These are phyloP conservation scores for Eucalyptus sp. DNA, from an alignment of 345 rosid species.

Conservation along the genomic window DNA sequence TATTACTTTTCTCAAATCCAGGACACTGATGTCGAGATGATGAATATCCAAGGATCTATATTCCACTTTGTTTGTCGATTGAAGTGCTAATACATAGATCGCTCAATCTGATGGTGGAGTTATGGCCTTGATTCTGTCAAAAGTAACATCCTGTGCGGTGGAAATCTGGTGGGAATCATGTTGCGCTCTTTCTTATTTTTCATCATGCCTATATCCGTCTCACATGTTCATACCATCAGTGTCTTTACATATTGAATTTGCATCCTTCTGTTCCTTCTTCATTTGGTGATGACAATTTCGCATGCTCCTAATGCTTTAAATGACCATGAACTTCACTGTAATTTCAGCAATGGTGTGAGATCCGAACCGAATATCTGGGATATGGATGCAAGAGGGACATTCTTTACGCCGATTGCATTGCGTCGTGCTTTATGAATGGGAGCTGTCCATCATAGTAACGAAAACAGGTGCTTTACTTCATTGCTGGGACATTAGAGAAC, in stretches of 20 bases:
- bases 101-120: not conserved
- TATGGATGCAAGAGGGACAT: not conserved
- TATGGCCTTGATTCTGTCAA: not conserved
- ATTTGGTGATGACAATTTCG: not conserved
- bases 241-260: not conserved
- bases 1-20: not conserved
- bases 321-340: not conserved
- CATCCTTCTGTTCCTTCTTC: not conserved
- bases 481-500: too few species aligned
- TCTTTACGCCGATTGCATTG: not conserved
- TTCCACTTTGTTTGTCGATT: not conserved
- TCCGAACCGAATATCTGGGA: not conserved
- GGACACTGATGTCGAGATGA: not conserved
- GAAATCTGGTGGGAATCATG: too few species aligned
- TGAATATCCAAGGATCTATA: not conserved
- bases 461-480: too few species aligned
- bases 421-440: fast-evolving
- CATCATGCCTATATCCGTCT: not conserved
- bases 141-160: too few species aligned
- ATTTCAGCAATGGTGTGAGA: not conserved
- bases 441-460: too few species aligned
- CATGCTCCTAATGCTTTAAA: not conserved
- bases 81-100: not conserved
- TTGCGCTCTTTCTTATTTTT: not conserved
- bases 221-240: not conserved